These are phyloP conservation scores for Starmera pachycereana DNA, from an alignment of 805 yeast species.

Conservation along the genomic window DNA sequence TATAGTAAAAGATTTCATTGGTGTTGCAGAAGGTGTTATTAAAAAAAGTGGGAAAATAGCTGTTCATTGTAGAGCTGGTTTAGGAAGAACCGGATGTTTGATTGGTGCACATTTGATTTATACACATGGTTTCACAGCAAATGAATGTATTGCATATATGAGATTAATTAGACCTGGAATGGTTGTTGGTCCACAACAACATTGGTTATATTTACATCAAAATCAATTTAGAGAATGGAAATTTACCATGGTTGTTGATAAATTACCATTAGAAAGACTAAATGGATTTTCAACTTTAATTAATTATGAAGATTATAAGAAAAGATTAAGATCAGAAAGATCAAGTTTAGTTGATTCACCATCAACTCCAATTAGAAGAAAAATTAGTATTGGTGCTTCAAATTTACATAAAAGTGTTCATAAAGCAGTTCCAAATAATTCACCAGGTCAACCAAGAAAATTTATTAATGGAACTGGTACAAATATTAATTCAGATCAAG, in stretches of 20 bases:
- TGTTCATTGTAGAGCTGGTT: constrained; percentile 98
- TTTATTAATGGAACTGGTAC: constrained; percentile 23
- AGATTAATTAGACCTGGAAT: constrained; percentile 95
- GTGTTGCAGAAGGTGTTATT: constrained; percentile 88
- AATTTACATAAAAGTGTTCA: constrained; percentile 53
- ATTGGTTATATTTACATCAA: constrained; percentile 95
- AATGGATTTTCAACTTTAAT: constrained; percentile 60
- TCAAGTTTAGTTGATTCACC: constrained; percentile 27
- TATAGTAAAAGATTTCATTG: constrained; percentile 83
- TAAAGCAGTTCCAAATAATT: constrained; percentile 78
- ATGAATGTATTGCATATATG: constrained; percentile 94
- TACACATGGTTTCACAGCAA: constrained; percentile 94
- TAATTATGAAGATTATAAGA: constrained; percentile 49
- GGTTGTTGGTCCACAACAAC: constrained; percentile 99
- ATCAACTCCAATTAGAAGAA: constrained; percentile 66
- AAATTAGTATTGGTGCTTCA: constrained; percentile 57
- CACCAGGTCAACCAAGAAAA: constrained; percentile 97
- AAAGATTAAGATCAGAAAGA: constrained; percentile 30
- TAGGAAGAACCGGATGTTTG: constrained; percentile 95
- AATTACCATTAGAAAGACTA: constrained; percentile 51
- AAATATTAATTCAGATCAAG: constrained; percentile 14
- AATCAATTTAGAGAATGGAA: constrained; percentile 95
- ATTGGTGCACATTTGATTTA: constrained; percentile 96
- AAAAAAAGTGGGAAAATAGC: constrained; percentile 87
- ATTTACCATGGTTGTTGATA: constrained; percentile 76